Base-by-base conservation (phyloP, 805 yeast genomes). In the Starmerella floricola region DNA sequence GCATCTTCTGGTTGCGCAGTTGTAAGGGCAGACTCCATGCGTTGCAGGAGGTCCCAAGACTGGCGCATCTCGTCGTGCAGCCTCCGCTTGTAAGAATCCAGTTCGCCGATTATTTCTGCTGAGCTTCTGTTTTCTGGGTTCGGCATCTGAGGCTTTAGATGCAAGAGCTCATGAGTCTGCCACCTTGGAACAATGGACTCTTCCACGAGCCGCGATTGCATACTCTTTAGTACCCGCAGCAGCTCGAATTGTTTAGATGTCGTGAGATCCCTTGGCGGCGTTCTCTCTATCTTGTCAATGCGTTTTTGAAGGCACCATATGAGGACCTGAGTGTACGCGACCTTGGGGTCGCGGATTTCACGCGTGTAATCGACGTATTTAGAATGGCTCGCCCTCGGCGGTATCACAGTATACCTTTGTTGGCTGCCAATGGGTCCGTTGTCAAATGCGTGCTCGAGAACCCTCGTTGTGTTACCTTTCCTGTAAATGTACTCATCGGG, bases 241-340 rank as follows among this genome's bases (percentile, higher is more conserved):
- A 36, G 17, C 10, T 13, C 30, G 16, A 31, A 23, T 4, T 10
- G 21, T 12, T 23, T 24, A 6, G 46, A 30, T 27, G 13, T 13
- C 2, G 28, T 23, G 27, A 37, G 36, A 3, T 17, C 20, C 17
- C 24, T 21, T 11, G 42, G 42, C 8, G 45, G 46, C 2, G 36
- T n/a, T 27, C 35, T 23, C 6, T 30, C 26, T 13, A 40, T 18
- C 8, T 20, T 33, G 10, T 31, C 46, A 11, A 46, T 36, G 17
- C 48, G 46, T 11, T 42, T 37, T 11, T 13, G 20, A 13, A 50
- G 35, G 23, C 45, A 43, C 54, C 54, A 50, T 17, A 50, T 46
- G 12, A 50, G 34, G 6, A 48, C 48, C 36, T 50, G 54, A 16
- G 47, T 44, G 38, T 40, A 45, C 18, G 36, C 30, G 17, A 29